Base-by-base conservation (phyloP, 768 basidiomycete species). In the Goffeauzyma gilvescens region DNA sequence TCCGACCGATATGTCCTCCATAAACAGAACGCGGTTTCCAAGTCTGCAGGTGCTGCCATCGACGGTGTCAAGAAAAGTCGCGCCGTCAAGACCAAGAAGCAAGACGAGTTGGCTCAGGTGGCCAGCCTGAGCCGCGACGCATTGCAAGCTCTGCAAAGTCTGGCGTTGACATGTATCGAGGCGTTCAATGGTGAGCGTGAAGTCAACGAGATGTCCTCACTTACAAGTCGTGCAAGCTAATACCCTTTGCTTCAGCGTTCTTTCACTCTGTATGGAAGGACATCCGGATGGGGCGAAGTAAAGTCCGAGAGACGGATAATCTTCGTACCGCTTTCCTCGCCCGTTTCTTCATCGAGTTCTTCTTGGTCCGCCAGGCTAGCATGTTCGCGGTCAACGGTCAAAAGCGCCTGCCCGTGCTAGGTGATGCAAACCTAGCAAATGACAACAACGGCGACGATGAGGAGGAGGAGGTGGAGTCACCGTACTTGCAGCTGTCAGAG, bases 261-360 rank as follows among this genome's bases (percentile, higher is more conserved):
- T 72, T 96, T 37, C 66, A 75, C 13, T 75, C 75, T 3, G 68
- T 96, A 25, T 68, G 96, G 48, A 89, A 81, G 64, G 93, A 96
- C 58, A 95, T 98, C 60, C 76, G 79, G 45, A 81, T 82, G 46
- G 84, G 96, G 64, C 72, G 87, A 33, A 72, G 79, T 41, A 87
- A 89, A 64, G 76, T 98, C 49, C 78, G 79, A n/a, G 86, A 93
- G 57, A 84, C 86, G 53, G 93, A 96, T 60, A 79, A 89, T 55
- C 72, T 89, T 42, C 78, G 93, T 6, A 69, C 93, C 20, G 70
- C 96, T 31, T 84, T 75, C 60, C 72, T 93, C 31, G 74, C 79
- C 4, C 80, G 83, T 45, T 96, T 90, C 80, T 79, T 90, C 56
- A 72, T 93, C 27, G 79, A 87, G 48, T 90, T 68, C 89, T 96